Percentiles rank a stretch among this genome's conserved stretches.
These are phyloP conservation scores for Diaporthe nobilis DNA, from an alignment of 2,329 filamentous ascomycete genomes.

Conservation along the genomic window DNA sequence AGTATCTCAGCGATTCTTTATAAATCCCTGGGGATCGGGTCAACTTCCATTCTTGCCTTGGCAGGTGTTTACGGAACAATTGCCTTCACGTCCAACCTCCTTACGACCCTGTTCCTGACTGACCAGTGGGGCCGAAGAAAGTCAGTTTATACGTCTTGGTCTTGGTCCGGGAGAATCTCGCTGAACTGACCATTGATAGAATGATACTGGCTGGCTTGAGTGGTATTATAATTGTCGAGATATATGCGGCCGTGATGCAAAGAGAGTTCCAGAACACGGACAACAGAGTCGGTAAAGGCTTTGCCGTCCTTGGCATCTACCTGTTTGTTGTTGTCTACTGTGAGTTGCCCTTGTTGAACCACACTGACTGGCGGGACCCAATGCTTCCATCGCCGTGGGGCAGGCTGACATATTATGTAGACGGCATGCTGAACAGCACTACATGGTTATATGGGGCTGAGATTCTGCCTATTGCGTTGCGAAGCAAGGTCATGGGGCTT, in stretches of 20 bases:
- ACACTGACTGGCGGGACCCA: no score
- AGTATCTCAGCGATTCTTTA: constrained; percentile 62
- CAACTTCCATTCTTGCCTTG: constrained; percentile 65
- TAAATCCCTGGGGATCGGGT: constrained; percentile 65
- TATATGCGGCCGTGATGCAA: constrained; percentile 73
- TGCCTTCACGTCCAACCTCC: constrained; percentile 63
- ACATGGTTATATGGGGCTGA: constrained; percentile 71
- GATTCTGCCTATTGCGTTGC: constrained; percentile 65
- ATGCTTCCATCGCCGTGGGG: background rate
- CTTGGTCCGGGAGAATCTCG: no score
- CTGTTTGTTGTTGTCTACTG: constrained; percentile 70
- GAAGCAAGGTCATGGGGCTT: constrained; percentile 69
- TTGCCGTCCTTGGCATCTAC: constrained; percentile 72
- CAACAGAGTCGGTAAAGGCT: constrained; percentile 70
- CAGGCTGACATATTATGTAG: constrained; percentile 45
- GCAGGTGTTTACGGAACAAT: constrained; percentile 68
- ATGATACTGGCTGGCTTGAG: constrained; percentile 69
- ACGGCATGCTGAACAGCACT: constrained; percentile 67
- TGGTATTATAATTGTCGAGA: constrained; percentile 68
- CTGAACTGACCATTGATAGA: constrained; percentile 46
- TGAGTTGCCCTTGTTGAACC: constrained; percentile 47
- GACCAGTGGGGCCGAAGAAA: constrained; percentile 73
- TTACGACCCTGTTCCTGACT: constrained; percentile 66
- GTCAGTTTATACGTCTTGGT: constrained; percentile 46
- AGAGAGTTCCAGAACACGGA: constrained; percentile 67